Percentiles rank a stretch among this genome's conserved stretches.
Conservation (phyloP, 2,329 filamentous ascomycete genomes). For the Fusarium sulawesiense region DNA sequence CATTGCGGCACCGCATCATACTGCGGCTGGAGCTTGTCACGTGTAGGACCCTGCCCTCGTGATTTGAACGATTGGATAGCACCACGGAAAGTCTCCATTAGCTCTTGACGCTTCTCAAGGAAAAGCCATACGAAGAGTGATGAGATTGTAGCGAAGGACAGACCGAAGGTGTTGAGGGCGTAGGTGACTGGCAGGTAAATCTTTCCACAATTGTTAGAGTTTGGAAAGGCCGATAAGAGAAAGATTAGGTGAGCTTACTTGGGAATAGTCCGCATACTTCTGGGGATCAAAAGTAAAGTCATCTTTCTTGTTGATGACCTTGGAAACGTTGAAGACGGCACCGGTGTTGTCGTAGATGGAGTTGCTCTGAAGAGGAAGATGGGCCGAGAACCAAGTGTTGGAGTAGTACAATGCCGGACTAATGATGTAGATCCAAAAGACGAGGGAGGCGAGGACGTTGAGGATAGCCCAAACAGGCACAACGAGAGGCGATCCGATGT, state of each 20-base stretch:
- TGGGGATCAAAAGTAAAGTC: slow-evolving; percentile 57
- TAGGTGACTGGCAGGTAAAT: slow-evolving; percentile 59
- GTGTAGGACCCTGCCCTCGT: not conserved
- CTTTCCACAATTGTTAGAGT: slow-evolving; percentile 9
- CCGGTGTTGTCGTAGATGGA: slow-evolving; percentile 66
- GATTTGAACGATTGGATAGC: not conserved
- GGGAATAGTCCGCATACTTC: slow-evolving; percentile 65
- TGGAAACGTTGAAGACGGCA: slow-evolving; percentile 59
- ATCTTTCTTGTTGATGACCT: slow-evolving; percentile 58
- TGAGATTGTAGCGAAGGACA: slow-evolving; percentile 64
- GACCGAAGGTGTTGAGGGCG: slow-evolving; percentile 62
- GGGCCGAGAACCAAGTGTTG: slow-evolving; percentile 63
- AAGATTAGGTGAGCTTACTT: slow-evolving; percentile 47
- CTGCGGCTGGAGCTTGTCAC: slow-evolving; percentile 17
- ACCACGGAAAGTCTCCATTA: slow-evolving; percentile 25
- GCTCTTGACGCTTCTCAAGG: slow-evolving; percentile 47
- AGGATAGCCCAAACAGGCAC: slow-evolving; percentile 59
- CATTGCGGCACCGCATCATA: slow-evolving; percentile 40
- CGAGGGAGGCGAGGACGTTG: slow-evolving; percentile 60
- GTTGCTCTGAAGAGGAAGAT: slow-evolving; percentile 64
- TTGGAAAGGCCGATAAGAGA: not conserved
- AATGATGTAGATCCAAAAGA: slow-evolving; percentile 60
- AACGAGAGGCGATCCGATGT: slow-evolving; percentile 56
- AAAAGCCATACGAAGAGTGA: slow-evolving; percentile 50
- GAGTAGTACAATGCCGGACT: slow-evolving; percentile 59